phyloP scores from a whole-genome alignment of 2,329 filamentous ascomycete species.

The Dendryphion nanum region DNA sequence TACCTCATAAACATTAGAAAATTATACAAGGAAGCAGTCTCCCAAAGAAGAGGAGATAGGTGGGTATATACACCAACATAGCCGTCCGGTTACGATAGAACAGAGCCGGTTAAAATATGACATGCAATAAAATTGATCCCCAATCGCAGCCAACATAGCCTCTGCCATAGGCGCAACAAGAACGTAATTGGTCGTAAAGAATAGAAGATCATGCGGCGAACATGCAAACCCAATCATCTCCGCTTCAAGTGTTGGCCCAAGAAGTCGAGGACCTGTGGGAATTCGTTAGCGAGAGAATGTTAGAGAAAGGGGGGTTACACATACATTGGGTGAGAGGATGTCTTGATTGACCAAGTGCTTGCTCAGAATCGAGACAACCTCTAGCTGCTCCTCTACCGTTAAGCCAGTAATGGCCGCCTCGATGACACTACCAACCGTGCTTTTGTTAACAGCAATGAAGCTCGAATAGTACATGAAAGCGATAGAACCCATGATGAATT shows the following conservation, averaged over 20 bases:
- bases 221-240: conserved; percentile 19
- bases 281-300: conserved; percentile 3
- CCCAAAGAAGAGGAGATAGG: conserved; percentile 3
- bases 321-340: conserved; percentile 54
- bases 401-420: conserved; percentile 91
- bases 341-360: conserved; percentile 67
- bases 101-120: background rate
- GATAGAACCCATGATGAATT: conserved; percentile 99
- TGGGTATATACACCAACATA: conserved; percentile 11
- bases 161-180: background rate
- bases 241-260: conserved; percentile 20
- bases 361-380: conserved; percentile 63
- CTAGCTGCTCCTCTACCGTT: conserved; percentile 82
- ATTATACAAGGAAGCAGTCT: conserved; percentile 3
- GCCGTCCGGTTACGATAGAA: background rate
- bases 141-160: conserved; percentile 1
- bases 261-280: conserved; percentile 22
- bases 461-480: conserved; percentile 98
- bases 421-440: conserved; percentile 80
- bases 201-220: too few species aligned
- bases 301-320: conserved; percentile 5
- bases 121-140: background rate
- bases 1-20: too few species aligned
- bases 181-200: conserved; percentile 4
- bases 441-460: conserved; percentile 88